Conservation (phyloP, 768 basidiomycete species). For the Lactarius hengduanensis region DNA sequence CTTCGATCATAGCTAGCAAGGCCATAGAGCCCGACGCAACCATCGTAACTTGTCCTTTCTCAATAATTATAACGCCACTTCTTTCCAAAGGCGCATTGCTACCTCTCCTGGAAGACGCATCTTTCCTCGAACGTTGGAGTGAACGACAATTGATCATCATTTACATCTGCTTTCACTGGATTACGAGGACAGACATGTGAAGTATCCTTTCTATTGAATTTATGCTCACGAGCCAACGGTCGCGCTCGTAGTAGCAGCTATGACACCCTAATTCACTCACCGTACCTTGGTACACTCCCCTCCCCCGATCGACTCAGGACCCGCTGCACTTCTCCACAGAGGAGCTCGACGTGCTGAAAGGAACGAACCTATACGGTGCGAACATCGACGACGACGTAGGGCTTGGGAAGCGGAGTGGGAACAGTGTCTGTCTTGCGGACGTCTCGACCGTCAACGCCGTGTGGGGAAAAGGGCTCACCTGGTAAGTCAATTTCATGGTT, state of each 20-base stretch:
- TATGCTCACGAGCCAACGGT: constrained; percentile 8
- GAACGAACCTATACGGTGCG: constrained; percentile 80
- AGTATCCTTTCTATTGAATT: constrained; percentile 17
- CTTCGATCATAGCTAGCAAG: constrained; percentile 49
- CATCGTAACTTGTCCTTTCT: constrained; percentile 67
- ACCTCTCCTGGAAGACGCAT: constrained; percentile 37
- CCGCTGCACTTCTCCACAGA: constrained; percentile 66
- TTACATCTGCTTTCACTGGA: constrained; percentile 66
- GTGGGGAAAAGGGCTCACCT: constrained; percentile 60
- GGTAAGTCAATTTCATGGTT: constrained; percentile 46
- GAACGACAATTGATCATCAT: constrained; percentile 67
- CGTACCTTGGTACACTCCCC: constrained; percentile 73
- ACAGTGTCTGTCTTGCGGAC: constrained; percentile 47
- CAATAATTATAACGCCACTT: constrained; percentile 59
- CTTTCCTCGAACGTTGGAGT: constrained; percentile 43
- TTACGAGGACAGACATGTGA: constrained; percentile 43
- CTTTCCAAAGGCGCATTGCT: constrained; percentile 45
- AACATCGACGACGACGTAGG: constrained; percentile 60
- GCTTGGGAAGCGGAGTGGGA: constrained; percentile 66
- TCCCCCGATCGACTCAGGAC: constrained; percentile 55
- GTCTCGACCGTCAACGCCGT: constrained; percentile 38
- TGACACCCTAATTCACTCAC: constrained; percentile 41
- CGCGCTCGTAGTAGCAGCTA: constrained; percentile 19
- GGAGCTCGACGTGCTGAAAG: constrained; percentile 68
- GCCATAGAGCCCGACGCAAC: constrained; percentile 50